A percentile compares a stretch with the other conserved stretches of the same genome.
These are phyloP conservation scores for Pythium dissotocum DNA, from an alignment of 352 stramenopile genomes.

Conservation along the genomic window DNA sequence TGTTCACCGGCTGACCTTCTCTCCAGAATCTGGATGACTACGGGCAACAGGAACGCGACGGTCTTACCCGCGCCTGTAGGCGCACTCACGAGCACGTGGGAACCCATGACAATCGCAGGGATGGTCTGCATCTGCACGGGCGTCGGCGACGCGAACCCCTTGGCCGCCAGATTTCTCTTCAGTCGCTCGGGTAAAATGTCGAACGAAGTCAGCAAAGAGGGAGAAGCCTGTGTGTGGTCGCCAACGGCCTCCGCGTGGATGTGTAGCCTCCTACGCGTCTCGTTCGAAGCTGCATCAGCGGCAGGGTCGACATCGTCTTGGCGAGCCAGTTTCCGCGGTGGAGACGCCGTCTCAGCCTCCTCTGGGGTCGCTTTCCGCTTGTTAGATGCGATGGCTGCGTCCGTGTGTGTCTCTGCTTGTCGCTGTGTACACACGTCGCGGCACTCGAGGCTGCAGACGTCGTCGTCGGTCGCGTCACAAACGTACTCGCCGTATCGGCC, in stretches of 20 bases:
- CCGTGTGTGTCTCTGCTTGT: not conserved
- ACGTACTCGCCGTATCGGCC: conserved; percentile 76
- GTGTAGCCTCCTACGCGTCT: conserved; percentile 29
- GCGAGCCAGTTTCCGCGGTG: not conserved
- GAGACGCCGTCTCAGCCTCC: not conserved
- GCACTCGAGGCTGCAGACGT: conserved; percentile 85
- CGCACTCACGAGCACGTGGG: conserved; percentile 58
- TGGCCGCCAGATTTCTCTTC: conserved; percentile 37
- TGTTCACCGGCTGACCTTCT: not conserved
- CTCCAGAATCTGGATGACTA: conserved; percentile 41
- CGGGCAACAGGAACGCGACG: conserved; percentile 59
- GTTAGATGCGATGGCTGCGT: not conserved
- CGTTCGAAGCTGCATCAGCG: conserved; percentile 20
- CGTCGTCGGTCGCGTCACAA: conserved; percentile 78
- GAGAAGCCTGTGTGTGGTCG: not conserved
- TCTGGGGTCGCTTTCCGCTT: conserved; percentile 8
- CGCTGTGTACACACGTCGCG: conserved; percentile 44
- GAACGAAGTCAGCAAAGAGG: conserved; percentile 10
- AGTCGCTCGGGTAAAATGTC: conserved; percentile 31
- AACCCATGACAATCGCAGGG: conserved; percentile 42
- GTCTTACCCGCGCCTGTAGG: conserved; percentile 79
- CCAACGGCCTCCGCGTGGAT: conserved; percentile 34
- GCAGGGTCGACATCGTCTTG: not conserved
- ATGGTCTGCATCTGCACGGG: conserved; percentile 80
- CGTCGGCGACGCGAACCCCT: conserved; percentile 45